Base-by-base conservation (phyloP, 2,329 filamentous ascomycete species). In the Epichloe gansuensis region DNA sequence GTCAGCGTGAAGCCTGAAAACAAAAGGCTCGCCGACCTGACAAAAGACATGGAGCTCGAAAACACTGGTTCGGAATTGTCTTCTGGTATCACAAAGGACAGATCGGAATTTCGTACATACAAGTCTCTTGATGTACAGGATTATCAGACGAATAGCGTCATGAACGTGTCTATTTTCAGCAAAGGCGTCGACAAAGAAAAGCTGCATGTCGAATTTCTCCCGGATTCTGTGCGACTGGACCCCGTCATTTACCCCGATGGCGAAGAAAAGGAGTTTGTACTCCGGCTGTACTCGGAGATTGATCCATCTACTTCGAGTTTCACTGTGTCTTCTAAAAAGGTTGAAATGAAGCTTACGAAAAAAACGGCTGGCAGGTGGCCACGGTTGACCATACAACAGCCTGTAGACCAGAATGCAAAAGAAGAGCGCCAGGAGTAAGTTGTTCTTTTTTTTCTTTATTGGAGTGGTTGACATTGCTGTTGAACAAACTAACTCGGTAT, bases 291-390 rank as follows among this genome's bases (percentile, higher is more conserved):
- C 64, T 80, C 76, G 13, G 64, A 75, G 9, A 81, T 95, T 59
- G 77, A 87, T 50, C 67, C 79, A 0, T 61, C 73, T 1, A 67
- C 74, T 35, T 88, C 81, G 21, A 83, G 74, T 44, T 79, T 72
- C 58, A 77, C 74, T 1, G 77, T 94, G 51, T 84, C 85, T 42
- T 75, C 84, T 1, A 88, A 82, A 61, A 95, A 95, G 65, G 75
- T 95, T 51, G 89, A 95, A 65, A 71, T 95, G 39, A 76, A 72
- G 11, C 75, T 95, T 15, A 75, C 75, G 55, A 95, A 95, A 66
- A 71, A 74, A 41, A 73, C 66, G 1, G 66, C 77, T 0, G 84
- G 83, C 6, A 90, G 87, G 63, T 93, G 88, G 88, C 66, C 74
- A 0, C 54, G 60, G 31, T 51, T 69, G 6, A 58, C 57, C 52